Base-by-base conservation (phyloP, 2,329 filamentous ascomycete genomes). In the Albophoma yamanashiensis region DNA sequence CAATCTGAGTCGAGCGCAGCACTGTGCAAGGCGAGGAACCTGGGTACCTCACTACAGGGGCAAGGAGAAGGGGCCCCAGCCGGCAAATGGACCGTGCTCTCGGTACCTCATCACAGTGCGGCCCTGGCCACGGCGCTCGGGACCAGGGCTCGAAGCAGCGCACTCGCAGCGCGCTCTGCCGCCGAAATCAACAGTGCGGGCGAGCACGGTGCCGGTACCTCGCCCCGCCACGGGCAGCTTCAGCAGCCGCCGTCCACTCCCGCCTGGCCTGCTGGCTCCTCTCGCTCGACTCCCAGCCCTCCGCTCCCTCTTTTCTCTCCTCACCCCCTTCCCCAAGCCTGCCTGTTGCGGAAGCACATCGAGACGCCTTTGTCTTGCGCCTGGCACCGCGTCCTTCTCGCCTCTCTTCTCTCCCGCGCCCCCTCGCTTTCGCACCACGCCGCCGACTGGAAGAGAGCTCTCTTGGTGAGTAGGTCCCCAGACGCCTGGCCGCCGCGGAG, bases 281-380 rank as follows among this genome's bases (percentile, higher is more conserved):
- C 39, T n/a, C 3, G 11, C 47, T 20, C 47, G 12, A 31, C 56
- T 53, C 53, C 53, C 58, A 56, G 40, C 53, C 52, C 58, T 59
- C 27, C 9, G 50, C 50, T 53, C 31, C 53, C 58, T 59, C 58
- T 56, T 59, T 59, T 59, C 58, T 56, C 58, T 59, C 52, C 52
- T 57, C 55, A 40, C 55, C 39, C 39, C 55, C 42, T 43, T 43
- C 55, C 40, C 39, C 55, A 31, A 42, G 42, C 25, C 38, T 40
- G 55, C 50, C 50, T n/a, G 55, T 57, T 40, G 55, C 55, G 55
- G 40, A 57, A 36, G 20, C 40, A 40, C 55, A 40, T 43, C 55
- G 25, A 57, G 55, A 42, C 55, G 38, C 50, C 50, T 53, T 15
- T 36, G 50, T 36, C 31, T 53, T 36, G 31, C 55, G 55, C 39